These are phyloP conservation scores for Arthrobotrys sinensis DNA, from an alignment of 2,329 filamentous ascomycete species.

Conservation along the genomic window DNA sequence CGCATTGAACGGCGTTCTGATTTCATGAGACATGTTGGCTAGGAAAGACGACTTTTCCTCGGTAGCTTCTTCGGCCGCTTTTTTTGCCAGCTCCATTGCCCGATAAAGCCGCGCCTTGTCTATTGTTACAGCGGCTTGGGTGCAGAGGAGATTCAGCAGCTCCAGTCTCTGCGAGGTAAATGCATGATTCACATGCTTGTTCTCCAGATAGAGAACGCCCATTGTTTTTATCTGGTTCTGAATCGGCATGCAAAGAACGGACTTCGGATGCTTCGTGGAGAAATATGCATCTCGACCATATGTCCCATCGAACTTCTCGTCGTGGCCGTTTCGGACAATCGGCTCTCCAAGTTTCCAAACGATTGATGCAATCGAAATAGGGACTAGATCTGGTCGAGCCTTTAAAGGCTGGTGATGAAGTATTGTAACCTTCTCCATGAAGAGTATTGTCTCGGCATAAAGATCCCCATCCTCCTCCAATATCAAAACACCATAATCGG, in stretches of 20 bases:
- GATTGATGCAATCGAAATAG: conserved; percentile 94
- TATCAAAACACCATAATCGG: conserved; percentile 65
- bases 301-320: conserved; percentile 64
- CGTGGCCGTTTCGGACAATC: conserved; percentile 68
- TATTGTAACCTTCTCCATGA: conserved; percentile 64
- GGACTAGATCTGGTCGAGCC: conserved; percentile 68
- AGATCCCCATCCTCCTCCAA: conserved; percentile 64
- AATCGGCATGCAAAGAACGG: conserved; percentile 64
- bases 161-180: conserved; percentile 65
- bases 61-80: conserved; percentile 73
- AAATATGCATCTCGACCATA: conserved; percentile 65
- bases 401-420: conserved; percentile 64
- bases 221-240: conserved; percentile 65
- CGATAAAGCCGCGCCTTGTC: conserved; percentile 65
- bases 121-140: conserved; percentile 65
- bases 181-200: conserved; percentile 64
- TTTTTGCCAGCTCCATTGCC: conserved; percentile 65
- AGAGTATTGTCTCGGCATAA: conserved; percentile 64
- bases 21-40: conserved; percentile 77
- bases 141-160: conserved; percentile 64
- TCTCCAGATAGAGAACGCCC: conserved; percentile 65
- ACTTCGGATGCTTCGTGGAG: conserved; percentile 63
- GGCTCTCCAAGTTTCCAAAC: conserved; percentile 87
- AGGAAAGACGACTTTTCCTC: conserved; percentile 76
- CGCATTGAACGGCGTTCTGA: conserved; percentile 77